Percentiles rank a stretch among this genome's conserved stretches.
These are phyloP conservation scores for Porcisia hertigi DNA, from an alignment of 208 protist genomes.

Conservation along the genomic window DNA sequence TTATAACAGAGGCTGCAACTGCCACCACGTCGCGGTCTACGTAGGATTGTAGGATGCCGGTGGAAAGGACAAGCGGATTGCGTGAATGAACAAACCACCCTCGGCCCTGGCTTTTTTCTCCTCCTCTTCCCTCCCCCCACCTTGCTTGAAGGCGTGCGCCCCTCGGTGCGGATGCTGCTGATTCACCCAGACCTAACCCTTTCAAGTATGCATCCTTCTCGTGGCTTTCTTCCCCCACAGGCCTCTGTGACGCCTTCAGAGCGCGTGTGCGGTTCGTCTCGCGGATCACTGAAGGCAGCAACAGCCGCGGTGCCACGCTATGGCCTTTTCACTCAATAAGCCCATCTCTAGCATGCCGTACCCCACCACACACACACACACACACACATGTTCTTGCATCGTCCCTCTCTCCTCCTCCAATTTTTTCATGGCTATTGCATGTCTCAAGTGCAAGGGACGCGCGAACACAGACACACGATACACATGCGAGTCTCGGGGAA, in stretches of 20 bases:
- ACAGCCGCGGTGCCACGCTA: background rate
- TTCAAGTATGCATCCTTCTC: background rate
- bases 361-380: background rate
- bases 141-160: background rate
- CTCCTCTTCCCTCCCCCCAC: background rate
- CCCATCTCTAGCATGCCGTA: conserved; percentile 3
- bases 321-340: background rate
- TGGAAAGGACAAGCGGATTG: background rate
- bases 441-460: background rate
- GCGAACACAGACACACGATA: background rate
- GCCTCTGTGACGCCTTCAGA: background rate
- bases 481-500: conserved; percentile 1
- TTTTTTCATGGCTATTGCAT: background rate
- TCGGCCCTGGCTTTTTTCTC: background rate
- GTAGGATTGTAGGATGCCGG: background rate
- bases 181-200: background rate
- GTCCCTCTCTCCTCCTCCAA: background rate
- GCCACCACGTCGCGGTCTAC: background rate
- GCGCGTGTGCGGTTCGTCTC: background rate
- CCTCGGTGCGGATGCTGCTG: background rate
- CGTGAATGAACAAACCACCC: background rate
- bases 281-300: background rate
- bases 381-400: background rate
- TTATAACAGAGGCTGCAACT: conserved; percentile 13
- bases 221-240: background rate